A percentile compares a stretch with the other conserved stretches of the same genome.
These are phyloP conservation scores for Fusarium piperis DNA, from an alignment of 2,329 filamentous ascomycete genomes.

Conservation along the genomic window DNA sequence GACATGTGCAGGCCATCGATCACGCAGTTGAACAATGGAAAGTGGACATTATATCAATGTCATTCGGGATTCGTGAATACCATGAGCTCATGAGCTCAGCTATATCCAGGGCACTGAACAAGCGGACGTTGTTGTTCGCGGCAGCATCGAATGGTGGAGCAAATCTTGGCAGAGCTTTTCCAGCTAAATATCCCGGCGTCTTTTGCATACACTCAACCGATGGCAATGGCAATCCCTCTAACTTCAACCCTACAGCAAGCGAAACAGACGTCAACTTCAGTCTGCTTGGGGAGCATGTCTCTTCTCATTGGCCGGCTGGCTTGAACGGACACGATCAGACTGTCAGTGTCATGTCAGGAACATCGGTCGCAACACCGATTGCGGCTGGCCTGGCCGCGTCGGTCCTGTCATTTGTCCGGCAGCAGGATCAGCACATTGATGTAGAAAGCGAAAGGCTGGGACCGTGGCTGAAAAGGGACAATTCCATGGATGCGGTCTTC, in stretches of 20 bases:
- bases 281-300: background rate
- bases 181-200: background rate
- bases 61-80: background rate
- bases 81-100: background rate
- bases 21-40: background rate
- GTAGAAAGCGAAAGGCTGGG: background rate
- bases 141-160: background rate
- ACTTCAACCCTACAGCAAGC: background rate
- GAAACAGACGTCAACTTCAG: background rate
- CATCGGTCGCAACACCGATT: background rate
- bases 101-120: background rate
- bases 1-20: background rate
- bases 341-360: background rate
- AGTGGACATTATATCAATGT: background rate
- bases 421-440: background rate
- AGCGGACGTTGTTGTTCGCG: background rate
- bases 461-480: background rate
- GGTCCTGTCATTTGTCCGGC: background rate
- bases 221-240: background rate
- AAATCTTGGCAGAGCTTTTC: background rate
- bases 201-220: background rate
- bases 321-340: background rate
- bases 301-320: background rate
- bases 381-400: background rate
- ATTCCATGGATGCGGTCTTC: background rate